Evolutionary conservation across 139 green algal species (phyloP).

Genomic region (Chlamydomonas schloesseri): DNA sequence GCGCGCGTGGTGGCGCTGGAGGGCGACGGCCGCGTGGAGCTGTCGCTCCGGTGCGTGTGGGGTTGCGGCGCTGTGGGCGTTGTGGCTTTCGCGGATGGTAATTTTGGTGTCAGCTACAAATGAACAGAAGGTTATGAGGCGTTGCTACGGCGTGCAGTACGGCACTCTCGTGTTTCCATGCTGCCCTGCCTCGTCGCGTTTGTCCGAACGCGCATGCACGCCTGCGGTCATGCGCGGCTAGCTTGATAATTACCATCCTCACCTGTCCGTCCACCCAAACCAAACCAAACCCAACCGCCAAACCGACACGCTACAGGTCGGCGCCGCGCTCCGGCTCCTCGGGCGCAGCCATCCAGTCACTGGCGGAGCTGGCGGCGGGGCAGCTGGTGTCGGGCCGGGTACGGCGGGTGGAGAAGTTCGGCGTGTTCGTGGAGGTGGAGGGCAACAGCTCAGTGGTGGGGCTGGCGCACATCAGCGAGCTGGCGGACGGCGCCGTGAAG

Average conservation of each 20-base stretch:
- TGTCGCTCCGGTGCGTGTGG: slow-evolving; percentile 65
- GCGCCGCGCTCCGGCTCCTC: not conserved
- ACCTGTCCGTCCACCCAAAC: too few relatives aligned
- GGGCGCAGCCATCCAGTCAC: not conserved
- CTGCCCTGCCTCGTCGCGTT: too few relatives aligned
- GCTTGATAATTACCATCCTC: too few relatives aligned
- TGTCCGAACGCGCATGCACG: too few relatives aligned
- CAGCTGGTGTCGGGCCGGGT: slow-evolving; percentile 59
- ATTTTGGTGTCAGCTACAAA: too few relatives aligned
- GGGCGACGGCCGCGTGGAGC: slow-evolving; percentile 63
- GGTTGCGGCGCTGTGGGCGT: not conserved
- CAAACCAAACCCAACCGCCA: too few relatives aligned
- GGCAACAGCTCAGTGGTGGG: slow-evolving; percentile 46
- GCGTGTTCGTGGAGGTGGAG: slow-evolving; percentile 89
- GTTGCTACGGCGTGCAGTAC: too few relatives aligned
- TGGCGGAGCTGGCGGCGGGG: slow-evolving; percentile 66
- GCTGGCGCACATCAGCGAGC: slow-evolving; percentile 87
- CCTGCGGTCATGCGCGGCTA: too few relatives aligned
- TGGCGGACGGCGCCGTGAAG: slow-evolving; percentile 78
- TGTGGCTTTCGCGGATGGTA: too few relatives aligned
- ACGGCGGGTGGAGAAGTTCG: slow-evolving; percentile 81
- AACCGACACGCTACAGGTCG: too few relatives aligned
- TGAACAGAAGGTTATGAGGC: too few relatives aligned
- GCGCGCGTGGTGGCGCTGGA: slow-evolving; percentile 9
- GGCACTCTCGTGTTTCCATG: too few relatives aligned